Conservation (phyloP, 768 basidiomycete species). For the Strobilomyces confusus region DNA sequence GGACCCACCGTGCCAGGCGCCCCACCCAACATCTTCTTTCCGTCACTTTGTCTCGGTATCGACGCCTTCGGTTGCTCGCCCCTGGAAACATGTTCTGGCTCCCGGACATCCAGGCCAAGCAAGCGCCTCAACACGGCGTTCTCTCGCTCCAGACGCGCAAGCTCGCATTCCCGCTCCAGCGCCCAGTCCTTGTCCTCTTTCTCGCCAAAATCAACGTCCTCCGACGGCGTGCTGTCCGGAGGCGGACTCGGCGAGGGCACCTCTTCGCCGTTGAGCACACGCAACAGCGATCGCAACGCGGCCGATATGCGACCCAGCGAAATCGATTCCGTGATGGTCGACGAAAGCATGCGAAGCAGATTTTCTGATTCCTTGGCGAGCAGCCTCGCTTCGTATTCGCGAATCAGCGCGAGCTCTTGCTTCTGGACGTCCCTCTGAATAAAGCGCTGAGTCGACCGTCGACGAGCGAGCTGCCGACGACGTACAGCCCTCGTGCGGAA, state of each 20-base stretch:
- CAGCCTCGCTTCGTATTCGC: slow-evolving; percentile 88
- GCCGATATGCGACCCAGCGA: slow-evolving; percentile 69
- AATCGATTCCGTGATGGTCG: slow-evolving; percentile 62
- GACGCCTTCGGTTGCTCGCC: slow-evolving; percentile 14
- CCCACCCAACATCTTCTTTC: slow-evolving; percentile 31
- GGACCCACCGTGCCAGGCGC: slow-evolving; percentile 37
- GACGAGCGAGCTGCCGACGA: slow-evolving; percentile 16
- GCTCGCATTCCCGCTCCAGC: slow-evolving; percentile 87
- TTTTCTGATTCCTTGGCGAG: slow-evolving; percentile 69
- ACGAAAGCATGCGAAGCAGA: slow-evolving; percentile 51
- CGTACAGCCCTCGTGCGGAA: slow-evolving; percentile 90
- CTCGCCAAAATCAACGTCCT: slow-evolving; percentile 23
- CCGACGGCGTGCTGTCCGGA: background rate
- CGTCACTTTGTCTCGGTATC: slow-evolving; percentile 14
- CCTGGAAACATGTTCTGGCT: slow-evolving; percentile 11
- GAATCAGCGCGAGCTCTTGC: slow-evolving; percentile 82
- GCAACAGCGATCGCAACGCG: slow-evolving; percentile 65
- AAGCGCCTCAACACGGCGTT: slow-evolving; percentile 77
- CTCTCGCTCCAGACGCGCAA: slow-evolving; percentile 82
- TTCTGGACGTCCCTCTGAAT: slow-evolving; percentile 86
- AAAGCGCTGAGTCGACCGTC: background rate
- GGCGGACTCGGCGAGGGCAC: slow-evolving; percentile 9
- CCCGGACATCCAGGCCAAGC: slow-evolving; percentile 46
- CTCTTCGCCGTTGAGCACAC: slow-evolving; percentile 67
- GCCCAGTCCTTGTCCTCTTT: slow-evolving; percentile 66